phyloP scores from a whole-genome alignment of 169 alveolate genomes.

The Plasmodium blacklocki region DNA sequence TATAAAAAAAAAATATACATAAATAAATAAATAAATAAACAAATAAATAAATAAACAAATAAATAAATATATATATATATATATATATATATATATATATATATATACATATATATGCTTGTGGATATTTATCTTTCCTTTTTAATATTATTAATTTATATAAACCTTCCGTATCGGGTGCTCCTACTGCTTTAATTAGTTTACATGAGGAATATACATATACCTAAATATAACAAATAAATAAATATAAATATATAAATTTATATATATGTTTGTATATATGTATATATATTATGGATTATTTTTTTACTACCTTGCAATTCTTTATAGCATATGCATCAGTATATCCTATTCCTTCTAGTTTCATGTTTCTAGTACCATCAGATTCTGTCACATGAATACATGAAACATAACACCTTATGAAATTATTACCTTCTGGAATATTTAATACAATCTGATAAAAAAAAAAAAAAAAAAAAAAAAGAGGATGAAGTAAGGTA shows the following conservation, averaged over 20 bases:
- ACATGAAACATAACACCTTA: constrained; percentile 45
- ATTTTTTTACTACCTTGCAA: constrained; percentile 26
- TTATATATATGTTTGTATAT: neutral
- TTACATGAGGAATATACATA: constrained; percentile 42
- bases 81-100: neutral
- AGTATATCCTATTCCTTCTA: constrained; percentile 75
- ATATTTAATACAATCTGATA: constrained; percentile 40
- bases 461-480: neutral
- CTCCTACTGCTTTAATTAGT: constrained; percentile 59
- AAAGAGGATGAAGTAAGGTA: neutral
- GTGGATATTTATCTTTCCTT: neutral
- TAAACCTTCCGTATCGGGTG: constrained; percentile 46
- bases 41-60: too few relatives aligned
- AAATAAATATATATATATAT: neutral
- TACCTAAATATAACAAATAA: constrained; percentile 18
- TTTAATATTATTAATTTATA: constrained; percentile 1
- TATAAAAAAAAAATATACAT: neutral
- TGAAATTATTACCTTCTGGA: constrained; percentile 34
- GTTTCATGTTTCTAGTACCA: constrained; percentile 58
- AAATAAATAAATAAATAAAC: too few relatives aligned
- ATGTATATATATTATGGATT: neutral
- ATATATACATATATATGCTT: neutral
- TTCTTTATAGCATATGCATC: constrained; percentile 30
- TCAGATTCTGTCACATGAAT: constrained; percentile 30
- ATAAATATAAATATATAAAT: neutral